Percentiles rank a stretch among this genome's conserved stretches.
phyloP scores from a whole-genome alignment of 192 early-diverging fungal genomes.

The Haplosporangium gracile region DNA sequence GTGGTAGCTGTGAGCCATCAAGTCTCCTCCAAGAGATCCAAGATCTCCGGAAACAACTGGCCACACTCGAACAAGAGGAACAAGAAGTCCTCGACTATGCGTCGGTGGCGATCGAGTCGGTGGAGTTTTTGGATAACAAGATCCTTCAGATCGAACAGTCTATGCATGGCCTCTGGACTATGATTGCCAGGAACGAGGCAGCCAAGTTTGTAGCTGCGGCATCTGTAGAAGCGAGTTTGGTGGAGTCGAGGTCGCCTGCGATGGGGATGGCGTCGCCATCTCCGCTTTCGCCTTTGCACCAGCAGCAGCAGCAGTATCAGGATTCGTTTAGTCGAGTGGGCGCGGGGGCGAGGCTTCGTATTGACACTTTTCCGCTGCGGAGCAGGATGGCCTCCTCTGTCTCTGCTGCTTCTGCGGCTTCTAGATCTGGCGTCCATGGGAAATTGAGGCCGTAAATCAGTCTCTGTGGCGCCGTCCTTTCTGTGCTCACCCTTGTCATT shows the following conservation, averaged over 20 bases:
- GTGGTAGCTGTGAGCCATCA: background rate
- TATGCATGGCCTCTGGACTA: background rate
- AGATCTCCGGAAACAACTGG: background rate
- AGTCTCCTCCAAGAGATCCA: background rate
- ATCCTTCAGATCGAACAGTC: background rate
- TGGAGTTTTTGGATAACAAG: background rate
- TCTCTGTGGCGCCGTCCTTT: background rate
- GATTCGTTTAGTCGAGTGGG: background rate
- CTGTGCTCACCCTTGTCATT: background rate
- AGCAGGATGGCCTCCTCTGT: background rate
- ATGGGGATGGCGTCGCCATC: background rate
- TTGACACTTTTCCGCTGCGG: background rate
- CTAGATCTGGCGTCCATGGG: background rate
- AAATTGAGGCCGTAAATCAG: background rate
- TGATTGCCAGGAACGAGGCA: conserved; percentile 1
- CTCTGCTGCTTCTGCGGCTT: background rate
- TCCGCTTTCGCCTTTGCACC: background rate
- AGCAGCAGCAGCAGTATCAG: background rate
- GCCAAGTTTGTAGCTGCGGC: background rate
- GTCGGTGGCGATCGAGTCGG: background rate
- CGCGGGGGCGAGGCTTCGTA: background rate
- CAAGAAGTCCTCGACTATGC: background rate
- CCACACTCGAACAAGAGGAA: background rate
- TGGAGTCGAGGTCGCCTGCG: background rate
- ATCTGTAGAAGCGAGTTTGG: background rate